A percentile compares a stretch with the other conserved stretches of the same genome.
These are phyloP conservation scores for Adansonia rubrostipa DNA, from an alignment of 441 rosid species.

Conservation along the genomic window DNA sequence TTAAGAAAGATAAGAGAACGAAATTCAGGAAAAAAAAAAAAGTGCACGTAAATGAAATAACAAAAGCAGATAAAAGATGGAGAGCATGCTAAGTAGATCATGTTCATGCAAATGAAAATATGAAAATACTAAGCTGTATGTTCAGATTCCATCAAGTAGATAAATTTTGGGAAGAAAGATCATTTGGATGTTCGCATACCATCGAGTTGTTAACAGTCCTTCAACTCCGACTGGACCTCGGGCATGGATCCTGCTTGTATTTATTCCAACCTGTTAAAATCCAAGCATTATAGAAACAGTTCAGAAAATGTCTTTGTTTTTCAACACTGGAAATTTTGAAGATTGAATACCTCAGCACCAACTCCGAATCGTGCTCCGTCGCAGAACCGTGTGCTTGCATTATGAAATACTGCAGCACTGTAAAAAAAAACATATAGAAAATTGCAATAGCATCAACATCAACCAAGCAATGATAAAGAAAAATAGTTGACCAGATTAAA, in stretches of 20 bases:
- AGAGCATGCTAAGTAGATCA: too few species aligned
- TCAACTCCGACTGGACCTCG: constrained; percentile 86
- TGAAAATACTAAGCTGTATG: too few species aligned
- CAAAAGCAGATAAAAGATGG: too few species aligned
- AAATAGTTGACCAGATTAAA: not conserved
- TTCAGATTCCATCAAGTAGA: too few species aligned
- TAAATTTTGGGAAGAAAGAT: not conserved
- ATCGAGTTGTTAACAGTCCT: constrained; percentile 73
- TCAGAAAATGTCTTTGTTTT: constrained; percentile 13
- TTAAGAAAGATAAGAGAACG: not conserved
- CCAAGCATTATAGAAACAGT: constrained; percentile 20
- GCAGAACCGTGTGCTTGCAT: constrained; percentile 76
- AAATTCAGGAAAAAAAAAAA: too few species aligned
- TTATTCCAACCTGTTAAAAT: constrained; percentile 64
- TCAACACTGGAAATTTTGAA: not conserved
- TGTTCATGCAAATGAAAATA: too few species aligned
- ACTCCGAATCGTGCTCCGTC: constrained; percentile 80
- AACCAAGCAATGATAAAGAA: not conserved
- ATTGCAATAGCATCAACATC: constrained; percentile 13
- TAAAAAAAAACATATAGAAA: not conserved
- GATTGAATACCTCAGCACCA: constrained; percentile 66
- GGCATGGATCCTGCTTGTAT: constrained; percentile 78
- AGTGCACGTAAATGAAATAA: too few species aligned
- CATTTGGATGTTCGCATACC: constrained; percentile 37
- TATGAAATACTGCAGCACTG: constrained; percentile 85